Base-by-base conservation (phyloP, 768 basidiomycete genomes). In the Dioszegia hungarica region DNA sequence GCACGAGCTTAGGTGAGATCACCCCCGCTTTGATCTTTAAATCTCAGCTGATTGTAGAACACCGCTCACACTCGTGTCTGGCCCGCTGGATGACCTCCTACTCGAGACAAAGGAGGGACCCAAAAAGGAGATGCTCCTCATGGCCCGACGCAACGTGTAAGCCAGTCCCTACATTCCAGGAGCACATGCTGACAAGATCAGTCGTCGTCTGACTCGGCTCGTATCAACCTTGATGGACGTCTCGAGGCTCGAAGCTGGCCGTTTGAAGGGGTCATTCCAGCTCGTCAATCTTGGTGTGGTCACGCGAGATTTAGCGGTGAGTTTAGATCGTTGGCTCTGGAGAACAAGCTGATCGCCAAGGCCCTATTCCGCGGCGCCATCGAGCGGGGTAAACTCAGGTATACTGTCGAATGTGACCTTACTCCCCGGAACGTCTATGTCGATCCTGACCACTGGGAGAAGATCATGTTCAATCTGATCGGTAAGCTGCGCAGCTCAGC, bases 201-300 rank as follows among this genome's bases (percentile, higher is more conserved):
- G 54, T 3, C 49, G 49, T 6, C 34, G 49, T 5, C 41, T 68
- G 20, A 65, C 67, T 0, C 67, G 77, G 20, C 66, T 78, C 5
- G 78, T 78, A 2, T 75, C 77, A 33, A 77, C 77, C 9, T 48
- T 78, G 20, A 77, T 78, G 76, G 77, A 78, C 54, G 77, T 78
- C 44, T 70, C 60, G 33, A 68, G 73, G 24, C 63, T 78, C 12
- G 77, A 75, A 48, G 74, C 69, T 4, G 74, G 74, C 12, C 60
- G 72, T 43, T 34, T 75, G 44, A 60, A 59, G 37, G 77, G 77
- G 1, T 60, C 70, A 5, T 78, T 76, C 60, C 61, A 59, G 20
- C 69, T 66, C 8, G 70, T 74, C 34, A 64, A 72, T 20, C 62
- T 78, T 10, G 74, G 75, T 5, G 14, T 50, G 11, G 63, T 73